These are phyloP conservation scores for Monosporascus sp. DNA, from an alignment of 2,329 filamentous ascomycete species.

Conservation along the genomic window DNA sequence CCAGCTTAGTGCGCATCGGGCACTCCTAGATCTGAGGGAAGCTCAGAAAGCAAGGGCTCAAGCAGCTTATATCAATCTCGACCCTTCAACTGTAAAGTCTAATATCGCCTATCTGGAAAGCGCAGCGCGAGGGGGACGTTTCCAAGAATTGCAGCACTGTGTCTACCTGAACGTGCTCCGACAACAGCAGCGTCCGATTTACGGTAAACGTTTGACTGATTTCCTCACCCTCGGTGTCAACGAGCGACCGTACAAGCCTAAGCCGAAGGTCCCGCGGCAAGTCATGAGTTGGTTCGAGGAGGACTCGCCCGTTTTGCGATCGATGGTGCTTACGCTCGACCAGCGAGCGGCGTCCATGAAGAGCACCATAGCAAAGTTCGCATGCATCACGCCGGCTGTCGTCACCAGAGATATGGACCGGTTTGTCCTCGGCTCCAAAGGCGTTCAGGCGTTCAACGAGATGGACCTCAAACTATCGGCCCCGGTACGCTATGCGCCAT, in stretches of 20 bases:
- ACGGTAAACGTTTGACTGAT: constrained; percentile 74
- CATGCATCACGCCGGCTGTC: constrained; percentile 85
- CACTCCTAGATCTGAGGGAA: constrained; percentile 66
- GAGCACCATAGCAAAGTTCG: constrained; percentile 77
- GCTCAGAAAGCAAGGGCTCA: constrained; percentile 60
- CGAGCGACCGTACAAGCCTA: constrained; percentile 53
- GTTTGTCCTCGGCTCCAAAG: constrained; percentile 58
- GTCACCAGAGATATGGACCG: constrained; percentile 72
- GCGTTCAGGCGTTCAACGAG: constrained; percentile 52
- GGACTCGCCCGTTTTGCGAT: constrained; percentile 57
- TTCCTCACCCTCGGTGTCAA: constrained; percentile 61
- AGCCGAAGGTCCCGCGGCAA: constrained; percentile 55
- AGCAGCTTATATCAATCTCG: constrained; percentile 47
- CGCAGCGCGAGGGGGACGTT: constrained; percentile 60
- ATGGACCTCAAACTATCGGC: constrained; percentile 53
- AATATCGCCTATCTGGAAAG: constrained; percentile 71
- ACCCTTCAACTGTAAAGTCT: constrained; percentile 63
- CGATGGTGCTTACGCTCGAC: constrained; percentile 69
- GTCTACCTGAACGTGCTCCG: constrained; percentile 77
- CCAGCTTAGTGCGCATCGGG: constrained; percentile 64
- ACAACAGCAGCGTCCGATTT: constrained; percentile 74
- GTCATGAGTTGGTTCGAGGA: constrained; percentile 72
- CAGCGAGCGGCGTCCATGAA: constrained; percentile 69
- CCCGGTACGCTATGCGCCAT: constrained; percentile 51
- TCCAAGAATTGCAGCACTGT: constrained; percentile 75